phyloP scores from a whole-genome alignment of 768 basidiomycete species.

The Clathrus columnatus region DNA sequence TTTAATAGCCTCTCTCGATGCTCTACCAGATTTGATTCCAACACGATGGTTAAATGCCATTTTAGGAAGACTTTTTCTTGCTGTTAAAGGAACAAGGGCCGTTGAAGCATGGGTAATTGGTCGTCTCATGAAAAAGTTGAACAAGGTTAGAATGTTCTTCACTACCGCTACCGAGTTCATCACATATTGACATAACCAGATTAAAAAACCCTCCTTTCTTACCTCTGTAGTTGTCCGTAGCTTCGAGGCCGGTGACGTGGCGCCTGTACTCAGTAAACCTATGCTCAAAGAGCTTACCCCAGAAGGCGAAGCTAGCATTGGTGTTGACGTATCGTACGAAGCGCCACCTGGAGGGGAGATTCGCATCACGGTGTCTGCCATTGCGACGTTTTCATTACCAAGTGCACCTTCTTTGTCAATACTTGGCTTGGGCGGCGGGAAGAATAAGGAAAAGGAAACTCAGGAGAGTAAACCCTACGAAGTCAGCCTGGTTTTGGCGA shows the following conservation, averaged over 20 bases:
- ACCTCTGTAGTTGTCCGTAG: slow-evolving; percentile 80
- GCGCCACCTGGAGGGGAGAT: slow-evolving; percentile 49
- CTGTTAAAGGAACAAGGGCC: slow-evolving; percentile 74
- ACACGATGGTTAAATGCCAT: slow-evolving; percentile 97
- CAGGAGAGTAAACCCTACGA: slow-evolving; percentile 81
- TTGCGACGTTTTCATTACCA: slow-evolving; percentile 69
- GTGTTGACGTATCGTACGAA: slow-evolving; percentile 64
- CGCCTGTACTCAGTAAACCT: slow-evolving; percentile 88
- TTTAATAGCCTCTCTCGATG: slow-evolving; percentile 79
- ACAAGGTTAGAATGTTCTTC: slow-evolving; percentile 34
- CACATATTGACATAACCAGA: slow-evolving; percentile 17
- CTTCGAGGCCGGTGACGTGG: slow-evolving; percentile 76
- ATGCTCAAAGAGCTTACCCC: slow-evolving; percentile 97
- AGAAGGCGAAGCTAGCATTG: slow-evolving; percentile 87
- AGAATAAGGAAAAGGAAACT: slow-evolving; percentile 7
- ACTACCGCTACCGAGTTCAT: neutral
- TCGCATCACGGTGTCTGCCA: slow-evolving; percentile 83
- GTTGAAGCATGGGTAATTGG: slow-evolving; percentile 82
- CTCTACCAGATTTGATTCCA: slow-evolving; percentile 91
- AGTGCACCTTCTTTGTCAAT: slow-evolving; percentile 1
- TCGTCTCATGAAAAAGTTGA: slow-evolving; percentile 87
- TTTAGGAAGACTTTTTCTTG: slow-evolving; percentile 87
- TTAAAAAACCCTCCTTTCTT: slow-evolving; percentile 82
- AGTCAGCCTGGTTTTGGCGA: slow-evolving; percentile 84
- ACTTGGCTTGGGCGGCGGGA: slow-evolving; percentile 7